These are phyloP conservation scores for Fraxinus excelsior DNA, from an alignment of 257 asterid genomes.

Conservation along the genomic window DNA sequence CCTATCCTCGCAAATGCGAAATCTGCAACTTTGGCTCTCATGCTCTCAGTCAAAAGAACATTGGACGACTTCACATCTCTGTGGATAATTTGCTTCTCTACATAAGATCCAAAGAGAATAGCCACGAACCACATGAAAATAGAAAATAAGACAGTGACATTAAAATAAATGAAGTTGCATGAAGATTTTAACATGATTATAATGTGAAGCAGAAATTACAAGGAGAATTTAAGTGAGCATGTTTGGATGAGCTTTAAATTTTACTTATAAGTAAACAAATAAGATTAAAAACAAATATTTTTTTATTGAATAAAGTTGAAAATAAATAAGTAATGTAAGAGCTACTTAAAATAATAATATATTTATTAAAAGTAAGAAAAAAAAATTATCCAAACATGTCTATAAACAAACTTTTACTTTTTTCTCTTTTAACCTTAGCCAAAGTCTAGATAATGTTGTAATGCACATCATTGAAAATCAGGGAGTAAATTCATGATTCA, in stretches of 20 bases:
- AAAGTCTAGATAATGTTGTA: background rate
- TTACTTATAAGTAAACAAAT: background rate
- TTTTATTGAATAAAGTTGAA: background rate
- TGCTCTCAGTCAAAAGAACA: slow-evolving; percentile 85
- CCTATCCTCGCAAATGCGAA: slow-evolving; percentile 93
- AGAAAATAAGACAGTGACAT: background rate
- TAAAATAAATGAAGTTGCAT: background rate
- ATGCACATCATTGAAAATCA: background rate
- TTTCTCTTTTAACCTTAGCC: background rate
- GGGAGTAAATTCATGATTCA: slow-evolving; percentile 6
- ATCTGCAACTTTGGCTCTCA: slow-evolving; percentile 95
- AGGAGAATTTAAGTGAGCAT: background rate
- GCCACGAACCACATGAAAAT: slow-evolving; percentile 12
- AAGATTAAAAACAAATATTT: background rate
- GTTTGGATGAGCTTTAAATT: background rate
- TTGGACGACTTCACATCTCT: slow-evolving; percentile 97
- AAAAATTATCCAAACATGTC: background rate
- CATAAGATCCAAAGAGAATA: slow-evolving; percentile 18
- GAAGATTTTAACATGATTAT: background rate
- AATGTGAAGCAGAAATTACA: background rate
- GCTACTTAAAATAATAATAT: background rate
- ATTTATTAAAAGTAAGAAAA: background rate
- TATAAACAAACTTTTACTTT: background rate
- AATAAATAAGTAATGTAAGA: background rate
- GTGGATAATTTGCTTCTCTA: slow-evolving; percentile 98